Conservation (phyloP, 257 asterid genomes). For the Paraleonurus japonicus region DNA sequence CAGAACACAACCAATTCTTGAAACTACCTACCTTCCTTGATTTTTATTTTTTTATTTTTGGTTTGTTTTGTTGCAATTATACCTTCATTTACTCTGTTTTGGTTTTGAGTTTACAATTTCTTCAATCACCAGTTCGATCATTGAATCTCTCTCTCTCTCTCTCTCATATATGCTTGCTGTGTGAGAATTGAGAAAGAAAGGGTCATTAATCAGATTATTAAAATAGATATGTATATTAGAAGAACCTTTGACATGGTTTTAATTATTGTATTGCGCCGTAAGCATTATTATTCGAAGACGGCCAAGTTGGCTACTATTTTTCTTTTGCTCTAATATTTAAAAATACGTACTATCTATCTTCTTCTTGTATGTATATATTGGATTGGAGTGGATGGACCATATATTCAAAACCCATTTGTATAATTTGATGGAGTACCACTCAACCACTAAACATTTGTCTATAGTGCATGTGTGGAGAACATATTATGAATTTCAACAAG, state of each 20-base stretch:
- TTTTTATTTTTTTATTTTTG: conserved; percentile 2
- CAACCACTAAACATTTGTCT: conserved; percentile 29
- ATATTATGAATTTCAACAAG: conserved; percentile 24
- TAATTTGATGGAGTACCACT: conserved; percentile 30
- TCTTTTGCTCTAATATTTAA: conserved; percentile 8
- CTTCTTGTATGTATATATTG: conserved; percentile 3
- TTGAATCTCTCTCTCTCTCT: neutral
- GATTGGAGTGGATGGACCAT: conserved; percentile 27
- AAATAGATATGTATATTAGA: no score
- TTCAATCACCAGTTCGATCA: neutral
- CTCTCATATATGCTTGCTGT: neutral
- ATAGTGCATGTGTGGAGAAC: conserved; percentile 10
- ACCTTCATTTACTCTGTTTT: neutral
- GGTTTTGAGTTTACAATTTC: neutral
- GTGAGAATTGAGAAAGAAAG: no score
- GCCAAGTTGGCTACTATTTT: conserved; percentile 28
- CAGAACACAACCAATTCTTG: conserved; percentile 84
- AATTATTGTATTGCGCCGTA: conserved; percentile 14
- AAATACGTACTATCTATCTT: neutral
- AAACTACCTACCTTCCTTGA: conserved; percentile 57
- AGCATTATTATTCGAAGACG: conserved; percentile 29
- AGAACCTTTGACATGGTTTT: conserved; percentile 23
- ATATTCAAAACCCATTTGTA: conserved; percentile 20
- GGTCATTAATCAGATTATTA: no score
- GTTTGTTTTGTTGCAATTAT: conserved; percentile 25